Evolutionary conservation across 768 basidiomycete genomes (phyloP).

Genomic region (Exsudoporus frostii): DNA sequence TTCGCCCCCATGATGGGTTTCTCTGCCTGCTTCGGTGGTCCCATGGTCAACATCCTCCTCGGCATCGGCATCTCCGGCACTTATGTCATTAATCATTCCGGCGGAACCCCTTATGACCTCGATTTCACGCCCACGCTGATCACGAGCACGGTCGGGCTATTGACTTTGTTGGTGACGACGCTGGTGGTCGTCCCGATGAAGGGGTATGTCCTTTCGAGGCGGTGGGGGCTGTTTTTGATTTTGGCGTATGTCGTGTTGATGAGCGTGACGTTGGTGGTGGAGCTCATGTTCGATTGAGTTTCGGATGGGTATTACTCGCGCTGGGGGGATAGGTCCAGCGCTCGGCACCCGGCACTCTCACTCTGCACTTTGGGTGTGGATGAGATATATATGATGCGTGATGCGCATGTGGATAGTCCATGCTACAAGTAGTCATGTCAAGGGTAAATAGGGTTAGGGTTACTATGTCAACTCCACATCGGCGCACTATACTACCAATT

Average conservation of each 20-base stretch:
- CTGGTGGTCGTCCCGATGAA: constrained; percentile 84
- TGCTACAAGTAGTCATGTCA: no score
- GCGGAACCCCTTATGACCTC: constrained; percentile 57
- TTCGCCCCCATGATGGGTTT: constrained; percentile 95
- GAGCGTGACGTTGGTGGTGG: constrained; percentile 75
- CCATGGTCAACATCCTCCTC: constrained; percentile 88
- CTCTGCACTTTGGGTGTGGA: neutral
- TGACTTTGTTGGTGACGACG: constrained; percentile 70
- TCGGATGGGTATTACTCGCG: neutral
- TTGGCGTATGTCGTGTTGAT: constrained; percentile 72
- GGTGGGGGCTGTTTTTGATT: constrained; percentile 83
- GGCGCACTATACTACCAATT: no score
- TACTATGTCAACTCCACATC: no score
- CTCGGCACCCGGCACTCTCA: neutral
- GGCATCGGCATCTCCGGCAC: constrained; percentile 92
- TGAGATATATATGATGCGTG: neutral
- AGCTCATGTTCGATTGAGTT: constrained; percentile 39
- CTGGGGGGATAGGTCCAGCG: neutral
- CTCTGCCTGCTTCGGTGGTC: constrained; percentile 91
- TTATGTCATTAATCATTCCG: constrained; percentile 68
- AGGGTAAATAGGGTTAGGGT: no score
- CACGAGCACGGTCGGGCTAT: constrained; percentile 80
- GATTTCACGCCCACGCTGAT: constrained; percentile 80
- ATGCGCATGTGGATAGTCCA: neutral
- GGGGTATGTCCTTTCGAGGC: constrained; percentile 70